phyloP scores from a whole-genome alignment of 495 filamentous ascomycete genomes.

The Aspergillus indologenus region DNA sequence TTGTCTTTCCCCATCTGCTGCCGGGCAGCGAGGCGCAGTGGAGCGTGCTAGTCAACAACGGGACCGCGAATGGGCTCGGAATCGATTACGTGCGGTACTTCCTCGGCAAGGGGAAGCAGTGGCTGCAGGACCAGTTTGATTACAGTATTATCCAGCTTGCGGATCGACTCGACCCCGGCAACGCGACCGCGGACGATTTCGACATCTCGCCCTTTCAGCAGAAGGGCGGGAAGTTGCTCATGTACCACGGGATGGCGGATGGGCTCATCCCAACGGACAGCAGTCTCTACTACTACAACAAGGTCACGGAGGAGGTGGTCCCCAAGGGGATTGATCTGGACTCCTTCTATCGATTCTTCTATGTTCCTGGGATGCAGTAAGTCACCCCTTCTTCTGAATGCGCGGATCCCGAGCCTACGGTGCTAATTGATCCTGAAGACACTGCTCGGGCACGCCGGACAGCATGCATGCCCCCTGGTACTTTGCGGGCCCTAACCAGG shows the following conservation, averaged over 20 bases:
- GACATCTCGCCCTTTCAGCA: slow-evolving; percentile 31
- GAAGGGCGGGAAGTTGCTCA: slow-evolving; percentile 42
- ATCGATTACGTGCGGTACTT: background rate
- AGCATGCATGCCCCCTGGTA: background rate
- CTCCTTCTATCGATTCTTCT: slow-evolving; percentile 22
- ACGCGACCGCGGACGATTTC: slow-evolving; percentile 10
- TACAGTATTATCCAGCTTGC: background rate
- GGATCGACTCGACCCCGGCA: background rate
- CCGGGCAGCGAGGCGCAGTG: background rate
- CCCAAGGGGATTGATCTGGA: slow-evolving; percentile 2
- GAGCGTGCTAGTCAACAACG: background rate
- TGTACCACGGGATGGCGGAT: slow-evolving; percentile 36
- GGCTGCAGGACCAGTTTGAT: background rate
- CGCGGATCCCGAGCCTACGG: background rate
- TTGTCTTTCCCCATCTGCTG: background rate
- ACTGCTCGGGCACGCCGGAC: background rate
- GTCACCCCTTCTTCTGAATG: background rate
- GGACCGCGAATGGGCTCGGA: background rate
- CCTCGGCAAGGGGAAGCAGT: background rate
- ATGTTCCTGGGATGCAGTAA: slow-evolving; percentile 3
- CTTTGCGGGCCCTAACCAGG: background rate
- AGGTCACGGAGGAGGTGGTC: slow-evolving; percentile 7
- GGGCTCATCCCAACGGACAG: slow-evolving; percentile 15
- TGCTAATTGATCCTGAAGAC: background rate
- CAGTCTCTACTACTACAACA: slow-evolving; percentile 12